Evolutionary conservation across 2,329 filamentous ascomycete species (phyloP), one percentile per base, ranked within the genome.

Genomic region (Berkeleyomyces rouxiae): DNA sequence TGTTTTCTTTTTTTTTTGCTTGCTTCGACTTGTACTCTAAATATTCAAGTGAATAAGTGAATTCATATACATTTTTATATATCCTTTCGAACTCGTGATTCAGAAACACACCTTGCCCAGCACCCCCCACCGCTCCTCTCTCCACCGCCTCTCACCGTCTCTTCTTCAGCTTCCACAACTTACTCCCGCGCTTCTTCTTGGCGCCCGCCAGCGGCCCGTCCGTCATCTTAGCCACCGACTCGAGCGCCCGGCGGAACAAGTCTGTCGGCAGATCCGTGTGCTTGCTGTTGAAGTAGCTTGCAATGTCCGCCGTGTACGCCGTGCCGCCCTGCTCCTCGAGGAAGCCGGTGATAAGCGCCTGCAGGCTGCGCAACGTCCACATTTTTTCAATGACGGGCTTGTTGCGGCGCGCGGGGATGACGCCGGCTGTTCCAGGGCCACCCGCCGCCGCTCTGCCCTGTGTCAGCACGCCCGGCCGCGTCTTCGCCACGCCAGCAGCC

Each of bases 231-330:
- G 92, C 92, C 68, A 96, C 86, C 65, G 78, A 78, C 68, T 87
- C 84, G 62, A 97, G 74, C 68, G 90, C 90, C 68, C 82, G 79
- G 73, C 90, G 92, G 71, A 97, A 97, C 71, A 65, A 39, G 36
- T 63, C 62, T 2, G 58, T 42, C 16, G 64, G 61, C 16, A 66
- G 58, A 39, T 64, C 63, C 4, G 37, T 55, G 37, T 66, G 60
- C 46, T 64, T 58, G 37, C 62, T 59, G 33, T 66, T 66, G 55
- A 66, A 66, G 39, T 64, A 63, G 40, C 47, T 61, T 42, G 61
- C 62, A 31, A 66, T 65, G 40, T 90, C 86, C 16, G 83, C 81
- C 60, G 85, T 86, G 51, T 62, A 61, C 4, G 88, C 88, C 42
- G 82, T 80, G 3, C 90, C 90, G 7, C 88, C 87, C 63, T 95